Conservation (phyloP, 169 alveolate genomes). For the Eimeria sp. region DNA sequence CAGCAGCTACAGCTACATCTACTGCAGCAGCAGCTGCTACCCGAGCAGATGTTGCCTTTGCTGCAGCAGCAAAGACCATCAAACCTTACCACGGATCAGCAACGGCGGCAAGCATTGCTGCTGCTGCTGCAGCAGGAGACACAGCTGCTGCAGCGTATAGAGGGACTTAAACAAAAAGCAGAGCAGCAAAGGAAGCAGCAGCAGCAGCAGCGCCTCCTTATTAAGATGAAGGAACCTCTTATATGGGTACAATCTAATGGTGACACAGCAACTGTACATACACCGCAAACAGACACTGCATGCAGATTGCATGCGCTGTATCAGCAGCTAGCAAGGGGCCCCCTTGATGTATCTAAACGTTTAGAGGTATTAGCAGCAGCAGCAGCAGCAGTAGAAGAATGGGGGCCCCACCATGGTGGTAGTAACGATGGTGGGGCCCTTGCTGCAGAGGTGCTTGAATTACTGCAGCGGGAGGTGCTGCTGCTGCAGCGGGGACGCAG, state of each 20-base stretch:
- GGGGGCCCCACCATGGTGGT: neutral
- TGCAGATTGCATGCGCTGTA: neutral
- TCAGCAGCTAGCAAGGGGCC: neutral
- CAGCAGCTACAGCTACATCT: neutral
- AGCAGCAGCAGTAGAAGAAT: neutral
- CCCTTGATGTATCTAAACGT: neutral
- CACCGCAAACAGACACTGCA: constrained; percentile 1
- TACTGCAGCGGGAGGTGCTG: constrained; percentile 34
- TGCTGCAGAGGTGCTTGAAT: constrained; percentile 8
- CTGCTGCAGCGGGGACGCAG: constrained; percentile 9
- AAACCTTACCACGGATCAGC: neutral
- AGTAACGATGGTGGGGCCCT: neutral
- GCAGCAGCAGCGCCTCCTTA: neutral
- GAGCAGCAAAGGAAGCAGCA: constrained; percentile 1
- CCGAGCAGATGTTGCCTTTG: no score
- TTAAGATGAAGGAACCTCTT: neutral
- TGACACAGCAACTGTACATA: constrained; percentile 19
- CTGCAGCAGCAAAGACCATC: neutral
- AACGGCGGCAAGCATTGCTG: neutral
- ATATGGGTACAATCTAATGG: constrained; percentile 12
- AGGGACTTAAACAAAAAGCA: neutral
- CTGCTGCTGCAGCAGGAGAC: constrained; percentile 55
- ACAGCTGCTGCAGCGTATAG: constrained; percentile 35
- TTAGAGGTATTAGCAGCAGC: constrained; percentile 13
- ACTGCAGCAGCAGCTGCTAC: no score